A percentile compares a stretch with the other conserved stretches of the same genome.
Evolutionary conservation across 257 asterid species (phyloP).

Genomic region (Plantago elongata): DNA sequence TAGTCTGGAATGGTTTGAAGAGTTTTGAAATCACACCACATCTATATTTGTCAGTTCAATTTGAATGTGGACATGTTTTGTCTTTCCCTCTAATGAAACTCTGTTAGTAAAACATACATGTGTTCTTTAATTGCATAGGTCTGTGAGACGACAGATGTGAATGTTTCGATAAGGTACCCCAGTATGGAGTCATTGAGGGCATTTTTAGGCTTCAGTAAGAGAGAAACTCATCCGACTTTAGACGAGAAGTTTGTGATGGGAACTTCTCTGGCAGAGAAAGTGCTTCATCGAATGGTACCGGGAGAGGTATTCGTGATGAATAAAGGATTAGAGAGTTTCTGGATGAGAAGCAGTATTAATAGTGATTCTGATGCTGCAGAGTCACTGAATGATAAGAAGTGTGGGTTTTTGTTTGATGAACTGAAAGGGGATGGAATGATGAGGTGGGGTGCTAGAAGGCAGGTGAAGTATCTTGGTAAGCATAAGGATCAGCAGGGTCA

Average conservation of each 20-base stretch:
- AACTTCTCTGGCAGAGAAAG: constrained; percentile 45
- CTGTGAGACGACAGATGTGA: constrained; percentile 59
- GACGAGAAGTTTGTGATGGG: constrained; percentile 88
- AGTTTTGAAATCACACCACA: no score
- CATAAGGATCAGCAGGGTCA: constrained; percentile 30
- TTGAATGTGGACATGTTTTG: no score
- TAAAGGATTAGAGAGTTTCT: constrained; percentile 54
- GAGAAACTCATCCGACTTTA: constrained; percentile 72
- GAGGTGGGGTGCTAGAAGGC: constrained; percentile 78
- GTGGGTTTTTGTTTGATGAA: constrained; percentile 43
- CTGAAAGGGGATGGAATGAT: constrained; percentile 61
- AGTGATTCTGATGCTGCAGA: constrained; percentile 10
- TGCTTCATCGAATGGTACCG: constrained; percentile 51
- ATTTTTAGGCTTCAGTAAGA: constrained; percentile 51
- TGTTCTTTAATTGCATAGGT: constrained; percentile 38
- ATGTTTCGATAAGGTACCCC: constrained; percentile 64
- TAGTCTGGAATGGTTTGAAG: no score
- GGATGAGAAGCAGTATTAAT: constrained; percentile 33
- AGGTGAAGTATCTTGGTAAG: constrained; percentile 69
- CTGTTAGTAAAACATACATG: background rate
- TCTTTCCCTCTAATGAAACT: no score
- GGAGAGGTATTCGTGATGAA: constrained; percentile 38
- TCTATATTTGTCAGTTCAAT: no score
- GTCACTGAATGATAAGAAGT: constrained; percentile 29
- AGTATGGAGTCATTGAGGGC: constrained; percentile 60